phyloP scores from a whole-genome alignment of 164 flowering plant genomes.

The Liquidambar formosana region DNA sequence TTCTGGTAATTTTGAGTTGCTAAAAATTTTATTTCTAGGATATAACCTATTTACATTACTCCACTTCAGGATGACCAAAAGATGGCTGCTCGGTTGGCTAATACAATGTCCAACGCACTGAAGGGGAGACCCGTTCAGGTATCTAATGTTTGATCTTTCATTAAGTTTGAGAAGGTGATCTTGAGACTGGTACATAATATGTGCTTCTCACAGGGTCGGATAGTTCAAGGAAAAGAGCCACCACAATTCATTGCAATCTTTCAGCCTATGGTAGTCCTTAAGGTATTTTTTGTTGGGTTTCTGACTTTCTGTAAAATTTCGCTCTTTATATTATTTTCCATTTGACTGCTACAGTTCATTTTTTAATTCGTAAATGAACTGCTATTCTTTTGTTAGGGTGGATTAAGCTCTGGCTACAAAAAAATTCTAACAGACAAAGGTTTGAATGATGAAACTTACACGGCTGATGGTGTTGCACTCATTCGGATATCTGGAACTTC shows the following conservation, averaged over 20 bases:
- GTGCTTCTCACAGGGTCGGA: slow-evolving; percentile 66
- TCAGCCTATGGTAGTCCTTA: slow-evolving; percentile 90
- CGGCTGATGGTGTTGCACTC: slow-evolving; percentile 79
- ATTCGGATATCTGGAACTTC: slow-evolving; percentile 79
- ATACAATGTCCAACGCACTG: slow-evolving; percentile 85
- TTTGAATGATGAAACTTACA: slow-evolving; percentile 76
- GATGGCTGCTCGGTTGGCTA: slow-evolving; percentile 72
- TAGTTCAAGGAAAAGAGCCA: slow-evolving; percentile 92
- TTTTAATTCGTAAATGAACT: slow-evolving; percentile 6
- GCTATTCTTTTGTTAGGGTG: slow-evolving; percentile 62
- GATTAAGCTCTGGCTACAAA: slow-evolving; percentile 90
- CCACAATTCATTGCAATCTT: slow-evolving; percentile 94
- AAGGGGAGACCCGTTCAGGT: slow-evolving; percentile 98
- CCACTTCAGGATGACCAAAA: slow-evolving; percentile 79
- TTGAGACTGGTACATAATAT: slow-evolving; percentile 2
- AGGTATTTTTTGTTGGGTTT: slow-evolving; percentile 49
- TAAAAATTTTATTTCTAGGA: neutral
- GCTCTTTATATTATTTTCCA: neutral
- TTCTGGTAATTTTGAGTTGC: neutral
- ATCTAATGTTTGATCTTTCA: slow-evolving; percentile 21
- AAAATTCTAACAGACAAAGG: slow-evolving; percentile 72
- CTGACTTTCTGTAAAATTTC: neutral
- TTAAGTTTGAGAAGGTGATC: slow-evolving; percentile 3
- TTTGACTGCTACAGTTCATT: neutral
- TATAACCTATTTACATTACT: slow-evolving; percentile 8